A percentile compares a stretch with the other conserved stretches of the same genome.
These are phyloP conservation scores for Cryptosporidium canis DNA, from an alignment of 169 alveolate species.

Conservation along the genomic window DNA sequence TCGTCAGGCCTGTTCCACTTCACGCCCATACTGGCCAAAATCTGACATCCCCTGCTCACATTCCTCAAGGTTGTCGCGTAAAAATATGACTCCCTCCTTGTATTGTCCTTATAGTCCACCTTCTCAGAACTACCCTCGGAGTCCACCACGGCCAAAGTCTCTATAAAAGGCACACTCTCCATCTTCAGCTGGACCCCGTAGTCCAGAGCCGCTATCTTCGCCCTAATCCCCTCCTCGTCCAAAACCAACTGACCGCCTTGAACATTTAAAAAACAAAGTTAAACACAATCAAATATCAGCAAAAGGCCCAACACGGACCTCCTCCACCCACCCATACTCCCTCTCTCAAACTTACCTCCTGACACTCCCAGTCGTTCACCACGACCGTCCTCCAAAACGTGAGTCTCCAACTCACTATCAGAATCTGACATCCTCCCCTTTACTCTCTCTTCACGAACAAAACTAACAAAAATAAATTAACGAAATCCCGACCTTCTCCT, in stretches of 20 bases:
- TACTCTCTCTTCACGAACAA: neutral
- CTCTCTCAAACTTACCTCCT: conserved; percentile 17
- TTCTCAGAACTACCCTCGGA: neutral
- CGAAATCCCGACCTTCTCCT: neutral
- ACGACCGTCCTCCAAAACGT: conserved; percentile 1
- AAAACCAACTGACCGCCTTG: conserved; percentile 7
- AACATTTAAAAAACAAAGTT: neutral
- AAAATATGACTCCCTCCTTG: conserved; percentile 36
- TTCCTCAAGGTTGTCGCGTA: conserved; percentile 31
- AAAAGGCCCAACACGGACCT: neutral
- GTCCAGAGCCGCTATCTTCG: neutral
- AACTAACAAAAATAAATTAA: neutral
- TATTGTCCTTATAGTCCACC: conserved; percentile 46
- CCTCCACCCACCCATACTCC: neutral
- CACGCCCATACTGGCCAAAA: neutral
- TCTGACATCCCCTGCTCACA: conserved; percentile 24
- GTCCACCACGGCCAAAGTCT: conserved; percentile 15
- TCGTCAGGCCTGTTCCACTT: conserved; percentile 73
- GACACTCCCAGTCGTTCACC: neutral
- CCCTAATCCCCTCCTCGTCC: conserved; percentile 14
- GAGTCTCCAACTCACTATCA: conserved; percentile 69
- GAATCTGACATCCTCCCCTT: conserved; percentile 7
- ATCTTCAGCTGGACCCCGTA: neutral
- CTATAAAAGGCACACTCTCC: conserved; percentile 45
- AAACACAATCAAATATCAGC: neutral